Evolutionary conservation across 2,329 filamentous ascomycete genomes (phyloP), one percentile per base, ranked within the genome.

Genomic region (Periconia macrospinosa): DNA sequence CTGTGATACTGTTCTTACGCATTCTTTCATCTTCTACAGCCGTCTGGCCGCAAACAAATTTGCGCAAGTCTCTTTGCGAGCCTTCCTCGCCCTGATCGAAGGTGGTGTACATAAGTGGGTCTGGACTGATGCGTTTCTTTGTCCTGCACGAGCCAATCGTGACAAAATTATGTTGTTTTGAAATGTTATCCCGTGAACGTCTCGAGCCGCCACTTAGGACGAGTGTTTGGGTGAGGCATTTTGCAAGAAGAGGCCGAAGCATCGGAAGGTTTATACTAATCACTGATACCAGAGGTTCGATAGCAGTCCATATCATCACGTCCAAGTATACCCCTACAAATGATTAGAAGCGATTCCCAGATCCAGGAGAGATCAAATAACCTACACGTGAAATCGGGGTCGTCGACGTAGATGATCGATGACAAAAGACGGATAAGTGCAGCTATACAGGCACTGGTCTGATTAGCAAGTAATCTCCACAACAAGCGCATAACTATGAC

Each of bases 301-400:
- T 30, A 8, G 47, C 47, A 8, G 47, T 49, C 47, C 47, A 49
- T 9, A 49, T 49, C 15, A 49, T 14, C 3, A 33, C 47, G 20
- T 49, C 47, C 23, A 49, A 18, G 27, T 49, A 49, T 23, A 49
- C 47, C 47, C 47, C 47, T 49, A 49, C 6, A 33, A 27, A 20
- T 15, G 14, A 37, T 49, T 30, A 42, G 47, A n/a, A n/a, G n/a
- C n/a, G n/a, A n/a, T n/a, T n/a, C n/a, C n/a, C n/a, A n/a, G n/a
- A n/a, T n/a, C n/a, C n/a, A n/a, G n/a, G n/a, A n/a, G n/a, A n/a
- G n/a, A n/a, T n/a, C n/a, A n/a, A n/a, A n/a, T n/a, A n/a, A 41
- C 40, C 27, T 42, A 49, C 47, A 49, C 8, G 47, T 49, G 30
- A 49, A 49, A 18, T 49, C 47, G 8, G 47, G 47, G 14, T 49